These are phyloP conservation scores for Tolypocladium pustulatum DNA, from an alignment of 2,329 filamentous ascomycete genomes.

Conservation along the genomic window DNA sequence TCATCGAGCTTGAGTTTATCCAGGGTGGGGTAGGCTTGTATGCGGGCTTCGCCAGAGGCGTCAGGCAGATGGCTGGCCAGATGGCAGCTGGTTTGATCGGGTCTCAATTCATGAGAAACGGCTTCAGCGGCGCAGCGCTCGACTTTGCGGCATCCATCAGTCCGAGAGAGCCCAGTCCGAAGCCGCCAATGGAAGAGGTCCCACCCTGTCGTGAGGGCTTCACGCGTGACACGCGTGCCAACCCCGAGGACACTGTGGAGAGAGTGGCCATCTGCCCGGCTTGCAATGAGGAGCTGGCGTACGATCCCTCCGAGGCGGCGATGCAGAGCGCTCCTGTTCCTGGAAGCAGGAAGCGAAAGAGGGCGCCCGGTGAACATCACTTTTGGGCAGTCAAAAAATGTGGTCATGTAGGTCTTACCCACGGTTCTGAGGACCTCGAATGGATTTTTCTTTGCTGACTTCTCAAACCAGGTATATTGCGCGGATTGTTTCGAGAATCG, in stretches of 20 bases:
- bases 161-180: slow-evolving; percentile 23
- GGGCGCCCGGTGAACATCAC: slow-evolving; percentile 57
- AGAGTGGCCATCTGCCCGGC: slow-evolving; percentile 73
- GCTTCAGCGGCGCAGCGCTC: slow-evolving; percentile 7
- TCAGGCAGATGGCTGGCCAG: slow-evolving; percentile 13
- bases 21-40: slow-evolving; percentile 7
- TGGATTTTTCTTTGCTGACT: not conserved
- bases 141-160: slow-evolving; percentile 18
- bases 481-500: slow-evolving; percentile 50
- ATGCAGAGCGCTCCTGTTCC: slow-evolving; percentile 7
- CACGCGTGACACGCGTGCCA: slow-evolving; percentile 52
- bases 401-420: slow-evolving; percentile 61
- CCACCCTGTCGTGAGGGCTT: slow-evolving; percentile 64
- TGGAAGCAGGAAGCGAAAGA: slow-evolving; percentile 29
- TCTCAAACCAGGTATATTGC: slow-evolving; percentile 46
- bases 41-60: slow-evolving; percentile 10
- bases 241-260: slow-evolving; percentile 41
- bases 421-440: not conserved
- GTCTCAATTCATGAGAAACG: slow-evolving; percentile 9
- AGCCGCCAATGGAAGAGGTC: slow-evolving; percentile 50
- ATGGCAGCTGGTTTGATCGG: slow-evolving; percentile 15
- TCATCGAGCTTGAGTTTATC: slow-evolving; percentile 15
- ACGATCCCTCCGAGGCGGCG: slow-evolving; percentile 42
- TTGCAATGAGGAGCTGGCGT: slow-evolving; percentile 74
- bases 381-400: slow-evolving; percentile 89